Percentiles rank a stretch among this genome's conserved stretches.
Conservation (phyloP, 768 basidiomycete species). For the Auricularia sp. region DNA sequence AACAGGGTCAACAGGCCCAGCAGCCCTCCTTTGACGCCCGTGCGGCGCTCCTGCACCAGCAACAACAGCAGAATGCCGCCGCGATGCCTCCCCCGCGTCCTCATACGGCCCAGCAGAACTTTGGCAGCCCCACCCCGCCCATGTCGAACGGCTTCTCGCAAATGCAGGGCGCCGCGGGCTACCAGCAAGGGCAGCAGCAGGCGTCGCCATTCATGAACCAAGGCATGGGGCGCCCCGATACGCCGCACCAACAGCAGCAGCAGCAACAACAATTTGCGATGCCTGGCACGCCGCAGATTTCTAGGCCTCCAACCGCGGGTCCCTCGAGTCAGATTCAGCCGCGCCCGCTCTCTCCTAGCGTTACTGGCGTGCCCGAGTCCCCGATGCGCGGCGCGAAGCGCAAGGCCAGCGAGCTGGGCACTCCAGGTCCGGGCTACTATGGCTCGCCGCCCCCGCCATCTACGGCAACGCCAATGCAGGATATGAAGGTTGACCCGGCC, state of each 20-base stretch:
- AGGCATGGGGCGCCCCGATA: conserved; percentile 9
- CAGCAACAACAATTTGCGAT: conserved; percentile 4
- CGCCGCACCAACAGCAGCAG: conserved; percentile 10
- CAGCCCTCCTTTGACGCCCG: not conserved
- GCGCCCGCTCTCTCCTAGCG: not conserved
- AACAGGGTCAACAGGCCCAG: conserved; percentile 1
- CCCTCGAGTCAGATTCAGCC: not conserved
- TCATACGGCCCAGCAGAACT: conserved; percentile 15
- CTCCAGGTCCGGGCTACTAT: not conserved
- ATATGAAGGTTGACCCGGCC: conserved; percentile 3
- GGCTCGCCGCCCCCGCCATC: not conserved
- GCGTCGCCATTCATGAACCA: conserved; percentile 7
- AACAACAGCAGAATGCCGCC: not conserved
- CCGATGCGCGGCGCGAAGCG: conserved; percentile 1
- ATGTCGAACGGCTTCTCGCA: conserved; percentile 9
- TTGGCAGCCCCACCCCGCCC: conserved; percentile 9
- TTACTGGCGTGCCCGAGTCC: not conserved
- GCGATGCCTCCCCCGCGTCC: conserved; percentile 5
- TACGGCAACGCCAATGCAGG: not conserved
- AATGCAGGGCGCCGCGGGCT: conserved; percentile 20
- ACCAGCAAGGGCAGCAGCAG: conserved; percentile 19
- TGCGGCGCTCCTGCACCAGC: not conserved
- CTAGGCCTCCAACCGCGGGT: not conserved
- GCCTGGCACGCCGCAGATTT: not conserved
- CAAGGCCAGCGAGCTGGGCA: conserved; percentile 5